Evolutionary conservation across 495 filamentous ascomycete genomes (phyloP), one percentile per base, ranked within the genome.

Genomic region (Penicillium simplicissimum): DNA sequence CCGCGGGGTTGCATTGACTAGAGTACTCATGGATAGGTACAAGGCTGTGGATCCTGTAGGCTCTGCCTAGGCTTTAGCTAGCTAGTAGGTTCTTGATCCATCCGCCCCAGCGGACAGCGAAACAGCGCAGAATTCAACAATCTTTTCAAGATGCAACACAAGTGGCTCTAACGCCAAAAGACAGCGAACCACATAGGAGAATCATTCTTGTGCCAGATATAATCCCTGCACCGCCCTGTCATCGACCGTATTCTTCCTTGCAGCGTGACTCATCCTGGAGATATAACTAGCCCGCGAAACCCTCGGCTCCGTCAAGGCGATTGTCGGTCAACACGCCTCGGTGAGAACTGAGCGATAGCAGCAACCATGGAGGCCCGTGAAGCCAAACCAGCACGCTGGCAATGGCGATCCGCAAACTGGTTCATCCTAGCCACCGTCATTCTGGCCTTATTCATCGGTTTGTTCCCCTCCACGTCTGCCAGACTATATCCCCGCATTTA

Each of bases 341-440:
- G 6, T 0, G 3, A 4, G 3, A 4, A 31, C 45, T 15, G 8
- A 49, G 14, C 14, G 11, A 31, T 6, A 28, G 8, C 11, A 49
- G 28, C 25, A 4, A 14, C 45, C 23, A 49, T 14, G 23, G 45
- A 19, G 28, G 45, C 31, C 25, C n/a, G 11, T 1, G 14, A 28
- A 11, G 9, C 25, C 21, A 31, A 13, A 15, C 2, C 13, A 31
- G 3, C 45, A 31, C 45, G 45, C 45, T 49, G 45, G 45, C 8
- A 28, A 36, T 61, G 59, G 59, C 59, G 59, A 6, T 61, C 59
- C 10, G 55, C 59, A 3, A 45, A 51, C 42, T 49, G 38, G 42
- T 56, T 61, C 23, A 48, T 56, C 9, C 42, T 61, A 21, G 15
- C 52, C 4, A 51, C 52, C 9, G 31, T 61, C 17, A 23, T 52